Conservation (phyloP, 108 stramenopile species). For the Poteriospumella lacustris region DNA sequence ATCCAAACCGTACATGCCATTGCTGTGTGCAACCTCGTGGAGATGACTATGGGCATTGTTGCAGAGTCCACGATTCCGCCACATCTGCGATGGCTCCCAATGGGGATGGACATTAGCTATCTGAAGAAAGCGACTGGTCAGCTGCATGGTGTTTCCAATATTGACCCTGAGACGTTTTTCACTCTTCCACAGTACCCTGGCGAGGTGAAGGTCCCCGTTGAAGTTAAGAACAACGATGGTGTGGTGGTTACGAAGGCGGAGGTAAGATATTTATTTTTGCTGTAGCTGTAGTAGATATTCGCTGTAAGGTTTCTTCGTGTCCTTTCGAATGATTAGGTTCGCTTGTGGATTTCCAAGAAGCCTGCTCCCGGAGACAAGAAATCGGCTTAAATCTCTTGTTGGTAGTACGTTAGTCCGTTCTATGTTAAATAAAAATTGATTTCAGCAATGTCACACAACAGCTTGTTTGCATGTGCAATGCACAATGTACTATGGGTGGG, state of each 20-base stretch:
- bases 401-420: too few species aligned
- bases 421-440: too few species aligned
- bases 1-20: constrained; percentile 13
- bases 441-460: too few species aligned
- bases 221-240: background rate
- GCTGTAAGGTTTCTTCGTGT: background rate
- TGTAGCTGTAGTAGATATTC: background rate
- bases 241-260: background rate
- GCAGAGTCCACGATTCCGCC: background rate
- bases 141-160: background rate
- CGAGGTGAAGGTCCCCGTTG: background rate
- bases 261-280: background rate
- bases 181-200: background rate
- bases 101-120: constrained; percentile 2
- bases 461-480: too few species aligned
- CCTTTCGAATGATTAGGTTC: background rate
- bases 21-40: constrained; percentile 5
- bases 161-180: constrained; percentile 13
- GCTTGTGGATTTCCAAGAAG: constrained; percentile 3
- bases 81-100: constrained; percentile 12
- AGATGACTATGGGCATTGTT: constrained; percentile 12
- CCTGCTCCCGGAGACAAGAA: constrained; percentile 18
- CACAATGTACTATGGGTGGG: too few species aligned
- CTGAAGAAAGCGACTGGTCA: background rate
- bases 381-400: too few species aligned